Base-by-base conservation (phyloP, 1,284 basidiomycete species). In the Pyrrhoderma lamaoense region DNA sequence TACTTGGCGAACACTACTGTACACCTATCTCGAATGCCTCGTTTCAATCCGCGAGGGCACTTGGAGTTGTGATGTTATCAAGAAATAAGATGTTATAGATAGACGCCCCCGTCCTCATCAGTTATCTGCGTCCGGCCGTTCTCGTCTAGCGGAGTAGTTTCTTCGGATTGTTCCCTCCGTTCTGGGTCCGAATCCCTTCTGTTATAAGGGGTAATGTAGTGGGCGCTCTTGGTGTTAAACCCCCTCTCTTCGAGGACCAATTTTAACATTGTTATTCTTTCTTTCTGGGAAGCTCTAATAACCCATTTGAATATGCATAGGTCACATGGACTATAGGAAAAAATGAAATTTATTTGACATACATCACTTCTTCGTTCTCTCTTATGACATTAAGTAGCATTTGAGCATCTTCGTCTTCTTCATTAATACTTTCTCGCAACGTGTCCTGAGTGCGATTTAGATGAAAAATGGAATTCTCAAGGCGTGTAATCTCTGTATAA, bases 291-390 rank as follows among this genome's bases (percentile, higher is more conserved):
- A 8, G 46, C 50, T 21, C 54, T 56, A 40, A 18, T 40, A 18
- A 22, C 14, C 5, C n/a, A 16, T 16, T 40, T 22, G 5, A 40
- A 7, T 31, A 31, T 31, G 11, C 11, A 5, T 5, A 31, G 5
- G 11, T 31, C 27, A 31, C 27, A 31, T 31, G 27, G 11, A 11
- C 27, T 40, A 5, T 14, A 40, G 14, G 38, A 40, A 40, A 14
- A 40, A 40, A 16, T 40, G 38, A 40, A 5, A 40, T 16, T 7
- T 40, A n/a, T 16, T 21, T 40, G 25, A 18, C 53, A 23, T 35
- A 56, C 54, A 56, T 56, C 7, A 52, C 54, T 14, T 23, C 50
- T 3, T 56, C 42, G 31, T 56, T 56, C 43, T 56, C 54, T 25
- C 13, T 37, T n/a, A 56, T 8, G 11, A 42, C 54, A 2, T 44